Percentiles rank a stretch among this genome's conserved stretches.
Evolutionary conservation across 177 flowering plant species (phyloP).

Genomic region (Vitis hybrid): DNA sequence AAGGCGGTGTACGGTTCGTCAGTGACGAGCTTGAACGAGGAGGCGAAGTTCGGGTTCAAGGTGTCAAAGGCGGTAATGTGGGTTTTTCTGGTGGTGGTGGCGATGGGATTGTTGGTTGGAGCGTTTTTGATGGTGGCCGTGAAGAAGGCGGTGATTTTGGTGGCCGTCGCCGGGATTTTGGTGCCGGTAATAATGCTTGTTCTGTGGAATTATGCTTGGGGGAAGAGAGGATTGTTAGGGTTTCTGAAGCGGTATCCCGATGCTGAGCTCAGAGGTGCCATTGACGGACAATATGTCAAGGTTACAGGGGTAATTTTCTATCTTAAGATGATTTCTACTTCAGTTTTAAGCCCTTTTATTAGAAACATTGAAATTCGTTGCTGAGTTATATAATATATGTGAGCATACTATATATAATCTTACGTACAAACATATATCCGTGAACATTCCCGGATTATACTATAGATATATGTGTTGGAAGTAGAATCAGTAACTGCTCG

Average conservation of each 20-base stretch:
- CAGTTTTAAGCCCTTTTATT: neutral
- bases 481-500: no score
- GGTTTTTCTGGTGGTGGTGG: constrained; percentile 55
- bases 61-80: constrained; percentile 67
- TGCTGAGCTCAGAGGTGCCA: constrained; percentile 88
- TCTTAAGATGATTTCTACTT: neutral
- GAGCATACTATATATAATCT: no score
- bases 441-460: no score
- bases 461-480: no score
- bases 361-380: no score
- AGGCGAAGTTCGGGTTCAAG: constrained; percentile 54
- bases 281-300: constrained; percentile 86
- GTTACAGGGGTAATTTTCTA: constrained; percentile 83
- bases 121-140: constrained; percentile 77
- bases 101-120: constrained; percentile 67
- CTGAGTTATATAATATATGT: no score
- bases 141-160: constrained; percentile 61
- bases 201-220: constrained; percentile 63
- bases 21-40: constrained; percentile 61
- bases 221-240: constrained; percentile 55
- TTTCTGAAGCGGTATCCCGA: constrained; percentile 65
- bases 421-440: no score
- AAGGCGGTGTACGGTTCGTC: constrained; percentile 70
- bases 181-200: constrained; percentile 35
- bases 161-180: constrained; percentile 50